Evolutionary conservation across 129 eudicot genomes (phyloP), one percentile per base, ranked within the genome.

Genomic region (Flaveria robusta): DNA sequence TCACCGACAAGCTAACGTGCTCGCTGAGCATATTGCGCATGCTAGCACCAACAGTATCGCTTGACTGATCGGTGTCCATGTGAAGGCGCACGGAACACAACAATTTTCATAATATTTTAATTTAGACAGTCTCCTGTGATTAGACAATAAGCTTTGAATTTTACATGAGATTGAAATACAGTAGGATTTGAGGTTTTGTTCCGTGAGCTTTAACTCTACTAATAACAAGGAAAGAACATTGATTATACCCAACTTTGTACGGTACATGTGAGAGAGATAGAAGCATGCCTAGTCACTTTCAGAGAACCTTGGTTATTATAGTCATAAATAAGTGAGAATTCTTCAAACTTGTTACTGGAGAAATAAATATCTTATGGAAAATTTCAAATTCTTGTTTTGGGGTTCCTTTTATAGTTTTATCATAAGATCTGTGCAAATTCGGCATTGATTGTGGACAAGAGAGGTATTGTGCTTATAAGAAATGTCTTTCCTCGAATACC

Each of bases 1-100:
- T 74, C 18, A 55, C 76, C 64, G 71, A 79, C 76, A 80, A 41
- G 78, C 69, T 81, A 85, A 74, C 75, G 73, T 85, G 83, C 68
- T 78, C 43, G 15, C 81, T 78, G 84, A 76, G 84, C 77, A 70
- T 22, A 13, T 71, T 78, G 86, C 86, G 83, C 88, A 85, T 66
- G 79, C 18, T 82, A 81, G 83, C 85, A 76, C 27, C 78, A 70
- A 22, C 39, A 66, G 83, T 4, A 73, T 71, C 69, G 29, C n/a
- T 1, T 65, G 20, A 37, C 63, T 75, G 43, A 42, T 74, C 13
- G 34, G 76, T 37, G 12, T 51, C 37, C 47, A 72, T 72, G 75
- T 71, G 75, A 50, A 51, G 41, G 26, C 45, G 75, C 63, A 71
- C 65, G 75, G 63, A 71, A 71, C 26, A 42, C 70, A 74, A 43